Evolutionary conservation across 257 asterid genomes (phyloP), one percentile per base, ranked within the genome.

Genomic region (Solanum okadae): DNA sequence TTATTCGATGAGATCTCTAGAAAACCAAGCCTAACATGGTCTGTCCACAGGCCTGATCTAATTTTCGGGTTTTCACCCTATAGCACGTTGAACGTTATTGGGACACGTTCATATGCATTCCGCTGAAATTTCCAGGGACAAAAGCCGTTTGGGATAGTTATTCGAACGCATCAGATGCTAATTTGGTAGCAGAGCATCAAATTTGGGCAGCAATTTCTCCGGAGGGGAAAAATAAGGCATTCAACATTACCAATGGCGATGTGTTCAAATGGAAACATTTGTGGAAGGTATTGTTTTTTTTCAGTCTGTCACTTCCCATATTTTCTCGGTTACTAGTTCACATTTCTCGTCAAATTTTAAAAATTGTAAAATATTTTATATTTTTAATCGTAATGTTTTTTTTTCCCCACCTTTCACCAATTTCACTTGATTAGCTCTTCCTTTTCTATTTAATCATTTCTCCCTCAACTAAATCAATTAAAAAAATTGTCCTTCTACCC

Each of bases 181-280:
- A 96, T 91, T 92, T 96, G 92, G 89, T 96, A n/a, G 98, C 98
- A 0, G 99, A 95, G 94, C 99, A 96, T 73, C 95, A 95, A 73
- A 96, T 96, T 42, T 95, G 98, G 99, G 93, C 98, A 3, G 93
- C 98, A 0, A 96, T 96, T 68, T 94, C 95, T 91, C 97, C 96
- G 8, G 93, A 93, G 22, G 99, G 97, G 3, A 93, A 93, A 94
- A 97, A 95, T 18, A 98, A 93, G 89, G 97, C 94, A 2, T 96
- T 95, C 61, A 95, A 96, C 49, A 95, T 96, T 88, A 94, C 94
- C 91, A 97, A 96, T 87, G 98, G 99, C 8, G 98, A 95, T 79
- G 98, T 95, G 86, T 96, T 86, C 89, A 89, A 86, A 67, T 86
- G 91, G 91, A 89, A 89, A 38, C 89, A 86, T 46, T 49, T 89